Evolutionary conservation across 768 basidiomycete genomes (phyloP), one percentile per base, ranked within the genome.

Genomic region (Phylloporus rhodoxanthus): DNA sequence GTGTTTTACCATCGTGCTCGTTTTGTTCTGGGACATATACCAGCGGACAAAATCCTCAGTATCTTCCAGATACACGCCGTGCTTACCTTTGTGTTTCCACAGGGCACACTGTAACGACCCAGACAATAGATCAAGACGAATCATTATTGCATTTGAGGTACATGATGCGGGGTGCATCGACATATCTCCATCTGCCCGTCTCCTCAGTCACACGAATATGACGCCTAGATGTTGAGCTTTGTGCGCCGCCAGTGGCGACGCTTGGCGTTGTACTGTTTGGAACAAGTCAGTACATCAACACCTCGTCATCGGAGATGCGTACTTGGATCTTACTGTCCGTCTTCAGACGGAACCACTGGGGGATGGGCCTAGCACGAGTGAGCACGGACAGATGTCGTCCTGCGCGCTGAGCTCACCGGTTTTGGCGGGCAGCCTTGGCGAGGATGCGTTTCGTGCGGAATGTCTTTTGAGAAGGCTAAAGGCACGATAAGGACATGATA

Each of bases 181-280:
- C 52, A 42, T 30, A 50, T 56, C 56, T 58, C 58, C 52, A 36
- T 46, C 53, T 51, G 30, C 34, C 43, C 28, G 44, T 44, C 62
- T 36, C 43, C 38, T 21, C 5, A n/a, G n/a, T n/a, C n/a, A n/a
- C n/a, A n/a, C n/a, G n/a, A n/a, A n/a, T n/a, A n/a, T n/a, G n/a
- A 36, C 8, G 56, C 52, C 77, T 84, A 95, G 72, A 96, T 85
- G 80, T 94, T 94, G 76, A 98, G 83, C 80, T 98, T 98, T 57
- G 95, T 98, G 72, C 95, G 87, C 69, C 95, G 82, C 95, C 95
- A 99, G 80, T 99, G 95, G 70, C 95, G 88, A 61, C 95, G 82
- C 79, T 97, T 97, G 58, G 88, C 85, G 72, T 92, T 92, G 69
- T 92, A 91, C 86, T 91, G 57, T 55, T 38, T 38, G 25, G 14